phyloP scores from a whole-genome alignment of 2,329 filamentous ascomycete genomes.

The Xylariaceae sp. region DNA sequence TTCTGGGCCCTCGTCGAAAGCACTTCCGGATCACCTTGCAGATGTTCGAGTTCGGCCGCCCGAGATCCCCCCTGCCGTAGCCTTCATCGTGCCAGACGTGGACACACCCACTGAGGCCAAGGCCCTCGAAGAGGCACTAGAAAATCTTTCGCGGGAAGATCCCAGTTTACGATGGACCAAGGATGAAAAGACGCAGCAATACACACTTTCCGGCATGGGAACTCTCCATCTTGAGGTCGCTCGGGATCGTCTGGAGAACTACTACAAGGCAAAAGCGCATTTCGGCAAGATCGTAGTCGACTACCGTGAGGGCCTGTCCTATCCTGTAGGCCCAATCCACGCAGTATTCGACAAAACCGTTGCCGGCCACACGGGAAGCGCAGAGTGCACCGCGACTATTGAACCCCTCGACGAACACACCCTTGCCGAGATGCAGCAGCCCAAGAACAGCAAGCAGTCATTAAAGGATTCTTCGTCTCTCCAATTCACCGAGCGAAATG shows the following conservation, averaged over 20 bases:
- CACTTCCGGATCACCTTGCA: conserved; percentile 64
- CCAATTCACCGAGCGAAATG: conserved; percentile 65
- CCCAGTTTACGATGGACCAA: conserved; percentile 82
- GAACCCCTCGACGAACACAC: conserved; percentile 62
- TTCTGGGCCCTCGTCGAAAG: conserved; percentile 51
- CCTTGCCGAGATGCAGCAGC: too few species aligned
- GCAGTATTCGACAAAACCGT: conserved; percentile 73
- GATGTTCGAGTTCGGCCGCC: conserved; percentile 82
- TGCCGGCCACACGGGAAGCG: conserved; percentile 74
- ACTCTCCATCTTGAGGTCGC: conserved; percentile 94
- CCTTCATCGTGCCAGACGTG: conserved; percentile 90
- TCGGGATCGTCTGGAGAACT: conserved; percentile 78
- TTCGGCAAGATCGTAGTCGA: conserved; percentile 94
- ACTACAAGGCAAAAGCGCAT: conserved; percentile 80
- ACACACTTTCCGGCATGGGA: conserved; percentile 92
- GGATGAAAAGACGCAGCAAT: conserved; percentile 89
- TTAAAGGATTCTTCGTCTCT: too few species aligned
- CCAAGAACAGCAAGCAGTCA: too few species aligned
- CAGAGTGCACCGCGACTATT: conserved; percentile 66
- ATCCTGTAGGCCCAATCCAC: conserved; percentile 51
- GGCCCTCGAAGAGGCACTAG: conserved; percentile 69
- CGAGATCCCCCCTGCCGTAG: conserved; percentile 86
- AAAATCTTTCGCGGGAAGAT: conserved; percentile 81
- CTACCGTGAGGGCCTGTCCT: conserved; percentile 78
- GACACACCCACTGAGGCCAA: conserved; percentile 75